phyloP scores from a whole-genome alignment of 768 basidiomycete genomes.

The Sistotremastrum suecicum region DNA sequence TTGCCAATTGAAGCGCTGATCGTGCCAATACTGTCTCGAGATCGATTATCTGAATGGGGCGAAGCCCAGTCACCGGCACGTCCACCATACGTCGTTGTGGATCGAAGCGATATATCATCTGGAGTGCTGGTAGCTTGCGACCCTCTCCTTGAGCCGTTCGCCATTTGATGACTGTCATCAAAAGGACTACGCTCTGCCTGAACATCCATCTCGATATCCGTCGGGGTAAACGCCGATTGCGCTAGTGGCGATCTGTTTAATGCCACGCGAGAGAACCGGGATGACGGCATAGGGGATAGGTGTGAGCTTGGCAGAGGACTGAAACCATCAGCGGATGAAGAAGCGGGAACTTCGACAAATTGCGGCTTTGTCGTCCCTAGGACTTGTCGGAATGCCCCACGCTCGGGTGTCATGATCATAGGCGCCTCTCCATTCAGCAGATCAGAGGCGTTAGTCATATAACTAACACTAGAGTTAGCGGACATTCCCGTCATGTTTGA shows the following conservation, averaged over 20 bases:
- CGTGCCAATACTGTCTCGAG: no score
- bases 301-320: constrained; percentile 24
- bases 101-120: no score
- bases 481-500: constrained; percentile 45
- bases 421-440: constrained; percentile 61
- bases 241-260: constrained; percentile 1
- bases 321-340: constrained; percentile 2
- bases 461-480: constrained; percentile 39
- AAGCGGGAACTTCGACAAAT: constrained; percentile 48
- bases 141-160: not conserved
- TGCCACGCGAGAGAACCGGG: constrained; percentile 12
- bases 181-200: no score
- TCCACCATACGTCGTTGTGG: not conserved
- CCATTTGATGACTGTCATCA: no score
- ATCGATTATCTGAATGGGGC: no score
- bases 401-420: constrained; percentile 62
- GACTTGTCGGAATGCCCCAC: constrained; percentile 47
- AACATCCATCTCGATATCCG: not conserved
- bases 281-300: constrained; percentile 18
- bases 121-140: constrained; percentile 4
- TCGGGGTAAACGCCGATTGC: constrained; percentile 4
- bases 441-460: constrained; percentile 64
- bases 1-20: no score
- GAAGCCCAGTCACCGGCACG: not conserved
- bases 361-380: constrained; percentile 68